Conservation (phyloP, 192 early-diverging fungal genomes). For the Gorgonomyces haynaldii region DNA sequence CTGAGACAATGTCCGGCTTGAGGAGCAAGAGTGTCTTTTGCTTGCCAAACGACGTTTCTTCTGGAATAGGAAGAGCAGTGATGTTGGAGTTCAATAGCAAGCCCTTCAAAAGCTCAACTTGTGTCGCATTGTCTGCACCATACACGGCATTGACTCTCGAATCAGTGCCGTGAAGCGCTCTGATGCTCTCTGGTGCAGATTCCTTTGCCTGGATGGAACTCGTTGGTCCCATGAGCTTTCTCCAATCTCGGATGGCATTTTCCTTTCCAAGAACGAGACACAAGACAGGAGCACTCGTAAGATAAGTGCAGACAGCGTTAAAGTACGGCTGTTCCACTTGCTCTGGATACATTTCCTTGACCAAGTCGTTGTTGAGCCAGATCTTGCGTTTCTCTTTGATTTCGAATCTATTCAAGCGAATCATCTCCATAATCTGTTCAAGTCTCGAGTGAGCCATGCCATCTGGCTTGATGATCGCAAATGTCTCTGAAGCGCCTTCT, state of each 20-base stretch:
- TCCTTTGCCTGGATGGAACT: conserved; percentile 32
- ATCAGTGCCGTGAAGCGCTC: conserved; percentile 43
- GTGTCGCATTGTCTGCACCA: conserved; percentile 28
- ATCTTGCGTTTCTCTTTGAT: conserved; percentile 32
- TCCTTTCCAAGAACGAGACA: conserved; percentile 35
- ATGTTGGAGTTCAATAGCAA: conserved; percentile 16
- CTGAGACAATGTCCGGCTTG: conserved; percentile 39
- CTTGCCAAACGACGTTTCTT: conserved; percentile 1
- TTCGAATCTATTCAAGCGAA: conserved; percentile 35
- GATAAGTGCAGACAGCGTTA: conserved; percentile 25
- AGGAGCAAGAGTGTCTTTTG: conserved; percentile 44
- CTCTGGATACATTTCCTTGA: conserved; percentile 41
- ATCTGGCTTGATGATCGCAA: conserved; percentile 52
- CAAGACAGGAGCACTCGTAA: conserved; percentile 37
- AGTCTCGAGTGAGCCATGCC: conserved; percentile 36
- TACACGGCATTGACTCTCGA: conserved; percentile 43
- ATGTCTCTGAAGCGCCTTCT: conserved; percentile 1
- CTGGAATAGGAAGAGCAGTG: conserved; percentile 9
- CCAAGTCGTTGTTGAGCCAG: conserved; percentile 36
- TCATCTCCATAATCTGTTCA: conserved; percentile 30
- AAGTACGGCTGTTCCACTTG: conserved; percentile 38
- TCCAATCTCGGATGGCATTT: conserved; percentile 35
- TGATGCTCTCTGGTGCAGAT: conserved; percentile 36
- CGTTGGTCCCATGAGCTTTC: conserved; percentile 43
- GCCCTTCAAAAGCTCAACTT: conserved; percentile 24